Evolutionary conservation across 2,329 filamentous ascomycete genomes (phyloP), one percentile per base, ranked within the genome.

Genomic region (Alternaria infectoria): DNA sequence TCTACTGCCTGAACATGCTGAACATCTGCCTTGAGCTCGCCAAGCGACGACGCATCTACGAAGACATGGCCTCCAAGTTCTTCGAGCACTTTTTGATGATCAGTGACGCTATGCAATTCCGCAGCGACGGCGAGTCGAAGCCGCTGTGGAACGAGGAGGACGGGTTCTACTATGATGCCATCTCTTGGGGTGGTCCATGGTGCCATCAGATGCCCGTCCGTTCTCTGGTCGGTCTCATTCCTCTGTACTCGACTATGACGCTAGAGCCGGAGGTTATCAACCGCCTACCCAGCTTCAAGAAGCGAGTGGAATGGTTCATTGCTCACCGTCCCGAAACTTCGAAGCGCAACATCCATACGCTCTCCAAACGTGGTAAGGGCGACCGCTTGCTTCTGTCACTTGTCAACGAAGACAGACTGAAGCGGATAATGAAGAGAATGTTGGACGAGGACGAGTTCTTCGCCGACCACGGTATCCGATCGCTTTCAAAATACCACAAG

Each of bases 51-150:
- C 90, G 94, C 44, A 97, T 91, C 61, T 98, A 98, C 79, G 95
- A 98, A 83, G 95, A 98, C 76, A 90, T 98, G 83, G 94, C 95
- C 2, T 96, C 93, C 54, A 98, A 98, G 81, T 98, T 98, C 85
- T 98, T 98, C 74, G 96, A 98, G 83, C 96, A 98, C 77, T 98
- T 98, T 82, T 92, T 98, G 76, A 90, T 97, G 80, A 98, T 98
- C 80, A 96, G 93, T 76, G 96, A 98, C 82, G 96, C 95, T 61
- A 97, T 98, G 95, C 86, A 91, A 86, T 81, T 88, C 86, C 73
- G 93, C 83, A 72, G 86, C 80, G 81, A 90, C 81, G 83, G 90
- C 83, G 77, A 88, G 70, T 92, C 96, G 73, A 89, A 93, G 75
- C 97, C 94, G 32, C 83, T 98, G 8, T 98, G 95, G 95, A 98